Evolutionary conservation across 2,329 filamentous ascomycete species (phyloP).

Genomic region (Pestalotiopsis sp.): DNA sequence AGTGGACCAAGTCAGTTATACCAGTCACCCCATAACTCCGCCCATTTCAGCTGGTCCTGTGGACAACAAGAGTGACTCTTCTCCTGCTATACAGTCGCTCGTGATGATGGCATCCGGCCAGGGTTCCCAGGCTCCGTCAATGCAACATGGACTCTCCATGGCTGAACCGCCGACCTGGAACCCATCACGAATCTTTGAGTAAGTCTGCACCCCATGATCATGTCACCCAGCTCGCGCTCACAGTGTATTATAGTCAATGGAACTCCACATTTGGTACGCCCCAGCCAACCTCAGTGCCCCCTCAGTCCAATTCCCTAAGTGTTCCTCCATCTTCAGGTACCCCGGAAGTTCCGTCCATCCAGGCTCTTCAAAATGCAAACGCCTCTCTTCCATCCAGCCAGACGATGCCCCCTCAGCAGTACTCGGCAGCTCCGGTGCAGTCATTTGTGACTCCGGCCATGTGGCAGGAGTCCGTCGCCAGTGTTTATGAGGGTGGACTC

Average conservation of each 20-base stretch:
- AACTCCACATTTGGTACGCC: constrained; percentile 85
- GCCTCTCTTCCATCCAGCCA: constrained; percentile 45
- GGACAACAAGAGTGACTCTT: constrained; percentile 72
- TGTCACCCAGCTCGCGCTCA: neutral
- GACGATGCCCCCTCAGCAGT: constrained; percentile 50
- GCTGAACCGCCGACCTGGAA: constrained; percentile 75
- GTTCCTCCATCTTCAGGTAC: constrained; percentile 52
- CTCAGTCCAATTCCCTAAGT: constrained; percentile 53
- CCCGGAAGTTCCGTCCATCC: constrained; percentile 53
- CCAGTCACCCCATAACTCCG: constrained; percentile 73
- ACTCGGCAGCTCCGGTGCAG: constrained; percentile 52
- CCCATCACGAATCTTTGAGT: constrained; percentile 87
- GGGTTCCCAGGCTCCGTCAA: constrained; percentile 52
- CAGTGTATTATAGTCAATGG: constrained; percentile 72
- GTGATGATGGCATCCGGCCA: constrained; percentile 66
- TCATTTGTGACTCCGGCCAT: constrained; percentile 69
- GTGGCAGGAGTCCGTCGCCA: constrained; percentile 73
- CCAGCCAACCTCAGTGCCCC: constrained; percentile 40
- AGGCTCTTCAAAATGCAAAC: constrained; percentile 51
- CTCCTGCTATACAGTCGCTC: constrained; percentile 69
- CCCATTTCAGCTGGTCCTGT: constrained; percentile 72
- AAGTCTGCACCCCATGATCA: constrained; percentile 40
- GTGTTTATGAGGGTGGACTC: constrained; percentile 65
- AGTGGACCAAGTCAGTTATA: constrained; percentile 66
- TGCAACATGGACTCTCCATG: constrained; percentile 57